These are phyloP conservation scores for Auriscalpium orientale DNA, from an alignment of 768 basidiomycete genomes.

Conservation along the genomic window DNA sequence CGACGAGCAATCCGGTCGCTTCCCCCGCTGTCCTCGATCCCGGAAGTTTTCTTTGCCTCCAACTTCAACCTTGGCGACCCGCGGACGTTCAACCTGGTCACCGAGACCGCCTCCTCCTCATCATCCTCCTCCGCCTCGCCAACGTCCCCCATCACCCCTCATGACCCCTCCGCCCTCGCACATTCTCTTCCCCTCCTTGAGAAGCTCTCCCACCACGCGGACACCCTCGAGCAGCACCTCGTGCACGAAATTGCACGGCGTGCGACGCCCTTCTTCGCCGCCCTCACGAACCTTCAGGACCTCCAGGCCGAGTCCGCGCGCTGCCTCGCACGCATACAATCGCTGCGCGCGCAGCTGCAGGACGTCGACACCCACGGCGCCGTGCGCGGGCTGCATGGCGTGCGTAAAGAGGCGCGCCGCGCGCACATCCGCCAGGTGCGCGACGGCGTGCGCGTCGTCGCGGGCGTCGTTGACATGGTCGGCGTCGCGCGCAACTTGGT, in stretches of 20 bases:
- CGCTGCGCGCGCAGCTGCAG: constrained; percentile 61
- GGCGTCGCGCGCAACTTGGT: constrained; percentile 66
- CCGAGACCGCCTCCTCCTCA: constrained; percentile 30
- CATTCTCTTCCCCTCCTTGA: constrained; percentile 75
- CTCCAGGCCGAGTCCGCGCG: constrained; percentile 83
- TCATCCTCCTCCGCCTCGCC: background rate
- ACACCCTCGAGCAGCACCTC: constrained; percentile 91
- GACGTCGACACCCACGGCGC: constrained; percentile 76
- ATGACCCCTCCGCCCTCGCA: constrained; percentile 55
- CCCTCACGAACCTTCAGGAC: constrained; percentile 88
- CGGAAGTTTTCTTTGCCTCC: constrained; percentile 70
- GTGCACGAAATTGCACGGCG: constrained; percentile 86
- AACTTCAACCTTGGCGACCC: constrained; percentile 80
- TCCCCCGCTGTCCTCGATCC: constrained; percentile 70
- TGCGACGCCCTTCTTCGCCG: constrained; percentile 92
- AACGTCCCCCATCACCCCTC: constrained; percentile 21
- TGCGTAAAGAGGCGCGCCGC: constrained; percentile 56
- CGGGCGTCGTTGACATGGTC: constrained; percentile 71
- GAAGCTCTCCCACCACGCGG: constrained; percentile 85
- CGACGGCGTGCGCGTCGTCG: constrained; percentile 56
- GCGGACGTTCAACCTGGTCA: constrained; percentile 67
- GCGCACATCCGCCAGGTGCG: constrained; percentile 51
- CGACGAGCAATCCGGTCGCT: constrained; percentile 32
- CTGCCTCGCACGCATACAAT: constrained; percentile 69
- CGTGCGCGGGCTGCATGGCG: constrained; percentile 69